A percentile compares a stretch with the other conserved stretches of the same genome.
Conservation (phyloP, 805 yeast species). For the Jamesozyma piceae region DNA sequence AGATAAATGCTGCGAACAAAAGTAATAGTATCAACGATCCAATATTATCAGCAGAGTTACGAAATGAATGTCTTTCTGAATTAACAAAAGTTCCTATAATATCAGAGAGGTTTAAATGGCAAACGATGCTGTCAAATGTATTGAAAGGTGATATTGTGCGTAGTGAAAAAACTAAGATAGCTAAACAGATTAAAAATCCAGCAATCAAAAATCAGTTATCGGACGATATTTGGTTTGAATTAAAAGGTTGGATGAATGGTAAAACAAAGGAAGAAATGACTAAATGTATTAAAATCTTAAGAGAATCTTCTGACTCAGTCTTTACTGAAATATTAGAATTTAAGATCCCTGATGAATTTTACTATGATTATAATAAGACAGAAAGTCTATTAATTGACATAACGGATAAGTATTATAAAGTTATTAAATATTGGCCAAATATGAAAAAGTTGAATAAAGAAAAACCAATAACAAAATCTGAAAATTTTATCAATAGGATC, state of each 20-base stretch:
- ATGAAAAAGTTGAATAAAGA: slow-evolving; percentile 68
- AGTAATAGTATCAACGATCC: not conserved
- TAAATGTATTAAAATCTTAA: slow-evolving; percentile 53
- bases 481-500: slow-evolving; percentile 53
- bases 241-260: slow-evolving; percentile 72
- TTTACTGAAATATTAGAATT: slow-evolving; percentile 61
- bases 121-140: slow-evolving; percentile 81
- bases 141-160: slow-evolving; percentile 91
- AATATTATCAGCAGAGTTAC: slow-evolving; percentile 3
- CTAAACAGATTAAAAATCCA: slow-evolving; percentile 33
- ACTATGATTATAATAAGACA: slow-evolving; percentile 30
- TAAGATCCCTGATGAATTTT: slow-evolving; percentile 40
- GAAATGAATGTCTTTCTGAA: slow-evolving; percentile 4
- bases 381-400: slow-evolving; percentile 44
- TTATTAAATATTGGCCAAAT: slow-evolving; percentile 73
- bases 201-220: slow-evolving; percentile 21
- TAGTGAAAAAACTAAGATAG: slow-evolving; percentile 75
- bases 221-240: slow-evolving; percentile 71
- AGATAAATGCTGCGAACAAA: not conserved
- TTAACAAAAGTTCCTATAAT: slow-evolving; percentile 33
- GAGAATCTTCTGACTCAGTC: slow-evolving; percentile 64
- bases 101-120: slow-evolving; percentile 88
- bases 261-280: slow-evolving; percentile 73
- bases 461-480: slow-evolving; percentile 58
- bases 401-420: slow-evolving; percentile 51